Percentiles rank a stretch among this genome's conserved stretches.
phyloP scores from a whole-genome alignment of 2,329 filamentous ascomycete genomes.

The Phaeoacremonium minimum region DNA sequence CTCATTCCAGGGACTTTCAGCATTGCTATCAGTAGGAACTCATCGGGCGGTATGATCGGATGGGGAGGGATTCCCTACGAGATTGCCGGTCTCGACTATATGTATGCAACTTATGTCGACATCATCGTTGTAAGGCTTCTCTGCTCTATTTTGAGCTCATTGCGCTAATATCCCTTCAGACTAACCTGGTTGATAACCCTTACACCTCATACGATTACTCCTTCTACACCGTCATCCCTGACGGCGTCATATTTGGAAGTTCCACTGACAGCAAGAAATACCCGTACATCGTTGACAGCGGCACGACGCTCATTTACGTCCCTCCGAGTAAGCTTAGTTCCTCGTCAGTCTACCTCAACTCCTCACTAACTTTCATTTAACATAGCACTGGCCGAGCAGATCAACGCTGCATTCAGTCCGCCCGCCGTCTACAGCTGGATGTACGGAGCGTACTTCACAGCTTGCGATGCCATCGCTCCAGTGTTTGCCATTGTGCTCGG shows the following conservation, averaged over 20 bases:
- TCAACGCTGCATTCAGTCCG: constrained; percentile 41
- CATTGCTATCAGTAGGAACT: constrained; percentile 42
- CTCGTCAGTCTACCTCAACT: constrained; percentile 1
- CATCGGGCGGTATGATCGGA: constrained; percentile 37
- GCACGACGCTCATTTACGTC: constrained; percentile 46
- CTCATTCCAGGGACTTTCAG: constrained; percentile 40
- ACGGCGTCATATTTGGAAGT: constrained; percentile 39
- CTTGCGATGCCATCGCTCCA: constrained; percentile 42
- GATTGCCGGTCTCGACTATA: constrained; percentile 18
- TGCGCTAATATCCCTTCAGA: too few species aligned
- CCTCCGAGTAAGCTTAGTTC: constrained; percentile 35
- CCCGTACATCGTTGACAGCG: constrained; percentile 48
- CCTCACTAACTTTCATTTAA: background rate
- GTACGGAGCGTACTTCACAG: constrained; percentile 43
- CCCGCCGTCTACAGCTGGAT: constrained; percentile 40
- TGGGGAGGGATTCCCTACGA: constrained; percentile 42
- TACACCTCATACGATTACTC: constrained; percentile 39
- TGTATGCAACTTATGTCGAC: constrained; percentile 27
- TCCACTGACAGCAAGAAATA: constrained; percentile 35
- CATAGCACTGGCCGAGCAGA: constrained; percentile 39
- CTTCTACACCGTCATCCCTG: constrained; percentile 49
- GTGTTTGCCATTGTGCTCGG: constrained; percentile 39
- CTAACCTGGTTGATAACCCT: constrained; percentile 30
- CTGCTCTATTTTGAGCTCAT: too few species aligned
- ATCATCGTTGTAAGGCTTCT: constrained; percentile 38